Evolutionary conservation across 352 stramenopile species (phyloP), one percentile per base, ranked within the genome.

Genomic region (Phytophthora fragariae): DNA sequence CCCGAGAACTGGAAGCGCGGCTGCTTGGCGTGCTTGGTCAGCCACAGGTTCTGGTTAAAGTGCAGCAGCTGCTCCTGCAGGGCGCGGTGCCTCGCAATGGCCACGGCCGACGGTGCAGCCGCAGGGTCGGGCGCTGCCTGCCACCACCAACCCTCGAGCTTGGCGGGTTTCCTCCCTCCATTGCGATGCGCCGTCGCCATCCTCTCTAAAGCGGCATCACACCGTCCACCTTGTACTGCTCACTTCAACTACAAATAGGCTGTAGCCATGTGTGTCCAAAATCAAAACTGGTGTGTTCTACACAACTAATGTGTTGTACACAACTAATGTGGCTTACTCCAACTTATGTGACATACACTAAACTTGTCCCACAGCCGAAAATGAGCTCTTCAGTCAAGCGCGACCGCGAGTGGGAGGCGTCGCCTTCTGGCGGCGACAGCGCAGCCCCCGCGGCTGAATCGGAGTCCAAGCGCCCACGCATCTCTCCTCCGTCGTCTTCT

Each of bases 41-140:
- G 73, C 88, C 88, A 93, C 21, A 67, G 71, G 52, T 92, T 91
- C 77, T 92, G 84, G 44, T 93, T 78, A n/a, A 84, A 78, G 12
- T 81, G 78, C 24, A 80, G 72, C 65, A 92, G 63, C 33, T 92
- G 83, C 57, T 92, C 80, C 47, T 84, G 75, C 8, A 83, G 62
- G 7, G 68, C 68, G 0, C 68, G 82, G 49, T 84, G 71, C 17
- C 61, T 76, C 10, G 75, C 81, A 10, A 79, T 57, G 15, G 53
- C 70, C 12, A 61, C 56, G 3, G 52, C 46, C 1, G 49, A 66
- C 24, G 63, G 46, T 47, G 55, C 62, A 9, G 33, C 59, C 21
- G 68, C 49, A 7, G 50, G 56, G 24, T 80, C 84, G 6, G 59
- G 73, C 21, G 72, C 63, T 2, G 77, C 71, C 12, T 71, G 71